Conservation (phyloP, 2,329 filamentous ascomycete genomes). For the Emmonsiellopsis sp. region DNA sequence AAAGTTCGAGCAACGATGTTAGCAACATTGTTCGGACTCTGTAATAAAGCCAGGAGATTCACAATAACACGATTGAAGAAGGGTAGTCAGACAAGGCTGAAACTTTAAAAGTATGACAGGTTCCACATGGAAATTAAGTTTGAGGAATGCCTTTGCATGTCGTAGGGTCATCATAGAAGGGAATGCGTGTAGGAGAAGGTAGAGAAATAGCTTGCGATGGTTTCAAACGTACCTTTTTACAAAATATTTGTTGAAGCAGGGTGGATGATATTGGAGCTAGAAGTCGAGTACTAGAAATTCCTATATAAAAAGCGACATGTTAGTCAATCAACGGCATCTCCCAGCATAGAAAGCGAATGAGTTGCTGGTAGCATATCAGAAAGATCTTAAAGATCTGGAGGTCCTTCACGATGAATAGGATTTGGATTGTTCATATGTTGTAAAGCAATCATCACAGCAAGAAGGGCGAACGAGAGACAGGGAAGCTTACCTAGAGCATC, state of each 20-base stretch:
- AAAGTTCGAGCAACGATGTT: conserved; percentile 1
- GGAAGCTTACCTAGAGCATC: conserved; percentile 2
- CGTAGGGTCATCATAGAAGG: conserved; percentile 49
- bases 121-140: conserved; percentile 57
- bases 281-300: neutral
- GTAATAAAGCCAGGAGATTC: conserved; percentile 6
- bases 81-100: conserved; percentile 58
- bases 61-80: conserved; percentile 8
- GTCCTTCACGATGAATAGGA: conserved; percentile 49
- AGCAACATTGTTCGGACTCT: conserved; percentile 22
- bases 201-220: conserved; percentile 1
- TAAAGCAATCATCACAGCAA: conserved; percentile 31
- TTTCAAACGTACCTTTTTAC: conserved; percentile 37
- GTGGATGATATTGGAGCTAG: neutral
- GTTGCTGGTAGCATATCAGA: conserved; percentile 33
- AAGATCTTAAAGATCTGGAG: conserved; percentile 46
- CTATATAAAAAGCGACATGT: conserved; percentile 1
- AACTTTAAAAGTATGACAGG: conserved; percentile 52
- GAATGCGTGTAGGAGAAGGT: conserved; percentile 6
- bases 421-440: conserved; percentile 47
- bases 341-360: conserved; percentile 3
- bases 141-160: conserved; percentile 62
- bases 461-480: neutral
- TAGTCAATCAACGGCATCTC: conserved; percentile 4
- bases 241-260: conserved; percentile 5